Evolutionary conservation across 75 land plant genomes (phyloP), one percentile per base, ranked within the genome.

Genomic region (Pinus albicaulis): DNA sequence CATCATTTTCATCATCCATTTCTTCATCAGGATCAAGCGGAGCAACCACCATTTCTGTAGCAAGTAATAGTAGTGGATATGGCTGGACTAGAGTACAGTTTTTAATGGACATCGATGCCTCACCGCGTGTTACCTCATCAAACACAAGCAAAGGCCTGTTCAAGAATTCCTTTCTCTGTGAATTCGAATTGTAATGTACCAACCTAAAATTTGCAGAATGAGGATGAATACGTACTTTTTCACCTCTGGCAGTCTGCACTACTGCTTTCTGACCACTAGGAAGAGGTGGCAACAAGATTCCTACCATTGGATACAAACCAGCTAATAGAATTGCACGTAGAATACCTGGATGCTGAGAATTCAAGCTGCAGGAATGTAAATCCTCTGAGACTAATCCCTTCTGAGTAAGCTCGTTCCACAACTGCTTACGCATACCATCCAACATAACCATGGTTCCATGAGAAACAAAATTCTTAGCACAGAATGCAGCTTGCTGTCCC

Each of bases 61-160:
- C 86, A 77, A 97, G 80, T 41, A 97, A 72, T n/a, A 95, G 69
- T 41, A 97, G 76, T 56, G 98, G 98, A 36, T 92, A 87, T 34
- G 98, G 93, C 41, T 89, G 92, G 59, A 91, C 80, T 25, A 94
- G 68, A 60, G 89, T 86, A 81, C 91, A 83, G 71, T 94, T 92
- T 74, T 84, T 87, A 34, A 92, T 89, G 72, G 83, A 85, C 78
- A 86, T 74, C 55, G 89, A 89, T 16, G 89, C 81, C 82, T 97
- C 99, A 48, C 95, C 95, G 55, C 98, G 99, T 11, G 92, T 92
- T 26, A 97, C 87, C 77, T 97, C 98, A 84, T 97, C 98, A 84
- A 83, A 97, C 11, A 89, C 77, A 31, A 92, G 60, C n/a, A 92
- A 25, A 36, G 86, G 98, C 24, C 79, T 48, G 19, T 48, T 56